Evolutionary conservation across 2,329 filamentous ascomycete species (phyloP), one percentile per base, ranked within the genome.

Genomic region (Myriangium duriaei): DNA sequence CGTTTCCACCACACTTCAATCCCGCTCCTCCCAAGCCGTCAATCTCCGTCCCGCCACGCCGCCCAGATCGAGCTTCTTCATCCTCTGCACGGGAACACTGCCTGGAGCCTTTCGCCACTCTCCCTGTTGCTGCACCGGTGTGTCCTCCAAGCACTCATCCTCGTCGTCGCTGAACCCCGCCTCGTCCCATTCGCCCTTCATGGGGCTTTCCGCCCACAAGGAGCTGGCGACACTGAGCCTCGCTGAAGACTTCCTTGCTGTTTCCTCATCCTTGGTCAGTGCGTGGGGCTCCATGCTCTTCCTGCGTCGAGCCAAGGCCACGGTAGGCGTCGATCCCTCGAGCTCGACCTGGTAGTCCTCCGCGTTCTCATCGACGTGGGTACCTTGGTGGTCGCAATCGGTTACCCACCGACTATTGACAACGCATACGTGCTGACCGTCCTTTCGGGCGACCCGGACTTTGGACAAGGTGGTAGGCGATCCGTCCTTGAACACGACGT

Each of bases 401-500:
- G 46, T 50, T 3, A 59, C 51, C 56, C 56, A 59, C 11, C 56
- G 53, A 18, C 51, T 55, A 45, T 58, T 58, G 42, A 59, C 55
- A 37, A 55, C 55, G 42, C 51, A 48, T n/a, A 59, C 46, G 17
- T 46, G 37, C 9, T 44, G 42, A 11, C 49, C 54, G 11, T 52
- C 49, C 34, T 53, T 53, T 45, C 57, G 56, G 45, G 53, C 51
- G 2, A 52, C 21, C 2, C 51, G 48, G 6, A 59, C 49, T 14
- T 49, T 47, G 34, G 56, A 51, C 9, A 59, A 45, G 2, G 52
- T 54, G 4, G 50, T 51, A 1, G 55, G 55, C 12, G 53, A 54
- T 5, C 56, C 56, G 32, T 59, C 55, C 37, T 59, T 59, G 53
- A 54, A 59, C 30, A 59, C 46, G 9, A 59, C 51, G 30, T 59